Percentiles rank a stretch among this genome's conserved stretches.
Evolutionary conservation across 176 grass and related monocot species (phyloP).

Genomic region (Miscanthus lutarioriparius): DNA sequence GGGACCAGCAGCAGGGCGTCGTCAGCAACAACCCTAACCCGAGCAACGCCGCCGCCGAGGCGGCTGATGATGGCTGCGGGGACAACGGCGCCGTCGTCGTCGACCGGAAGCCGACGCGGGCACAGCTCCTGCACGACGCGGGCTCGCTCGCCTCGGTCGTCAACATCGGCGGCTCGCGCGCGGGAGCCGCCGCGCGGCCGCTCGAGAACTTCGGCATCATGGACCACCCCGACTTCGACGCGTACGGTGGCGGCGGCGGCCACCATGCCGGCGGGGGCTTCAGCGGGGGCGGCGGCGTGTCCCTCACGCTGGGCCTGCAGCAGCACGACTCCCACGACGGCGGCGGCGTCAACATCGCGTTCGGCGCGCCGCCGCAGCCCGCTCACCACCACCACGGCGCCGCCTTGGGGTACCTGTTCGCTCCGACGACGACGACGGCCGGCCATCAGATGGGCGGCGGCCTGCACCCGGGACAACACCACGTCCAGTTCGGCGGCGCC

Average conservation of each 20-base stretch:
- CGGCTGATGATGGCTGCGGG: background rate
- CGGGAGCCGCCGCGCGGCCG: background rate
- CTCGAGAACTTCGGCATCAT: slow-evolving; percentile 53
- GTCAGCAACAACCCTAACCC: slow-evolving; percentile 17
- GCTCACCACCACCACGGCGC: slow-evolving; percentile 10
- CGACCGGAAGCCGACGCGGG: slow-evolving; percentile 73
- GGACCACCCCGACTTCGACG: slow-evolving; percentile 57
- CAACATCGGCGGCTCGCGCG: slow-evolving; percentile 39
- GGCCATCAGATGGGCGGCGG: slow-evolving; percentile 46
- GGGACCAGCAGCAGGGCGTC: background rate
- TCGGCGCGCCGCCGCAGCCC: slow-evolving; percentile 45
- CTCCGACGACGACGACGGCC: background rate
- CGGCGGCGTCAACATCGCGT: slow-evolving; percentile 51
- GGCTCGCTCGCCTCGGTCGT: slow-evolving; percentile 76
- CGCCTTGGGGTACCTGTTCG: slow-evolving; percentile 41
- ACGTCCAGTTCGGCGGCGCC: slow-evolving; percentile 35
- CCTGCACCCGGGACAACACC: slow-evolving; percentile 33
- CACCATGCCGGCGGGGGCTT: background rate
- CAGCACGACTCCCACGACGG: slow-evolving; percentile 57
- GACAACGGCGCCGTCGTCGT: background rate
- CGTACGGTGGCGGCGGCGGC: slow-evolving; percentile 29
- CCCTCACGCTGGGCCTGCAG: slow-evolving; percentile 81
- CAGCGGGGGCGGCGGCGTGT: slow-evolving; percentile 43
- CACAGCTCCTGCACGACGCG: slow-evolving; percentile 59
- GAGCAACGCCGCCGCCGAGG: slow-evolving; percentile 44